Percentiles rank a stretch among this genome's conserved stretches.
phyloP scores from a whole-genome alignment of 2,329 filamentous ascomycete genomes.

The Byssochlamys sp. region DNA sequence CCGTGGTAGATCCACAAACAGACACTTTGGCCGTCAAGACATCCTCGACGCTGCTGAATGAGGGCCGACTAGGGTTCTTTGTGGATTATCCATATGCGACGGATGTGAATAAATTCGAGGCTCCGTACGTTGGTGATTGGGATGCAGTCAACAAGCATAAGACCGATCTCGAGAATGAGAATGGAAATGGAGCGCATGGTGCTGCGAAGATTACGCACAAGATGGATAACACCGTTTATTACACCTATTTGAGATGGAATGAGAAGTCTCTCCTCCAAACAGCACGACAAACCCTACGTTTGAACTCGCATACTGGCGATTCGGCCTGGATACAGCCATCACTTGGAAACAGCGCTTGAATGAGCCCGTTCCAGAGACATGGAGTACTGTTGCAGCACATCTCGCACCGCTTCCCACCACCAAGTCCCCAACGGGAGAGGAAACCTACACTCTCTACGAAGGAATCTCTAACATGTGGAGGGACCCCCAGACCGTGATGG shows the following conservation, averaged over 20 bases:
- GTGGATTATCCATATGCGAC: slow-evolving; percentile 46
- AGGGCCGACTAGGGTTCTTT: slow-evolving; percentile 37
- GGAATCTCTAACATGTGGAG: slow-evolving; percentile 39
- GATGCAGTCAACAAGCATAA: slow-evolving; percentile 39
- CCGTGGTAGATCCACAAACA: slow-evolving; percentile 37
- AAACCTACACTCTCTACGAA: slow-evolving; percentile 48
- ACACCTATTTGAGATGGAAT: slow-evolving; percentile 32
- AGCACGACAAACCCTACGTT: slow-evolving; percentile 50
- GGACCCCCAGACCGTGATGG: slow-evolving; percentile 26
- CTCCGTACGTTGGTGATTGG: slow-evolving; percentile 46
- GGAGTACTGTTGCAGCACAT: slow-evolving; percentile 42
- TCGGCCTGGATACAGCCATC: slow-evolving; percentile 47
- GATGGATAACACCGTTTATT: slow-evolving; percentile 37
- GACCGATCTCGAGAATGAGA: slow-evolving; percentile 17
- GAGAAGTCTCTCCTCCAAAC: slow-evolving; percentile 38
- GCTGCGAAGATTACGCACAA: slow-evolving; percentile 36
- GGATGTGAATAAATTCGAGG: slow-evolving; percentile 44
- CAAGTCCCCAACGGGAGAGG: slow-evolving; percentile 19
- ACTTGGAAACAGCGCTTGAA: slow-evolving; percentile 44
- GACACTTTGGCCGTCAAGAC: slow-evolving; percentile 40
- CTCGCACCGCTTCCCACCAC: slow-evolving; percentile 45
- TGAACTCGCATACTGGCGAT: slow-evolving; percentile 53
- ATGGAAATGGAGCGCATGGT: slow-evolving; percentile 9
- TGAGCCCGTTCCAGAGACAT: slow-evolving; percentile 35
- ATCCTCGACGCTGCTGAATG: slow-evolving; percentile 32